Base-by-base conservation (phyloP, 1,284 basidiomycete genomes). In the Malassezia brasiliensis region DNA sequence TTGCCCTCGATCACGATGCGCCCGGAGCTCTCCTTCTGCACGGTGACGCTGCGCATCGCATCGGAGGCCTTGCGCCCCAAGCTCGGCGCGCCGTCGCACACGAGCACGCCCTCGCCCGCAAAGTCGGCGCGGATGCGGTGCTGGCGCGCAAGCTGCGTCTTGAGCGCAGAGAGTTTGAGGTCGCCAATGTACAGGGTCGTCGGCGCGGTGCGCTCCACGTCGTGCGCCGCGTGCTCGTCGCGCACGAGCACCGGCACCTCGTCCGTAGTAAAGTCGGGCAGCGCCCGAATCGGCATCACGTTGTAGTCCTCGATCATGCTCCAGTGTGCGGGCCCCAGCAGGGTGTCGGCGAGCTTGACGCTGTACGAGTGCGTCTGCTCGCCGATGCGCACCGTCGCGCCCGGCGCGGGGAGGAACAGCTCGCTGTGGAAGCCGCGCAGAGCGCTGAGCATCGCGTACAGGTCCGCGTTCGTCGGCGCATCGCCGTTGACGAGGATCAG, bases 241-340 rank as follows among this genome's bases (percentile, higher is more conserved):
- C 25, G 39, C 36, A 47, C 39, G 12, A 81, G 75, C 1, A 77
- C 76, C 0, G 80, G 80, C 7, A 81, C 75, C 7, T 78, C 77
- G 59, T 85, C 90, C 10, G 87, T 83, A 47, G 87, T 84, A 42
- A 84, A 83, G 5, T 85, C 81, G 30, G 96, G 83, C 25, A 86
- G 82, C 25, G 90, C 93, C 31, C 84, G 84, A 37, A 96, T 83
- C 74, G 86, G 90, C 17, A 87, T 88, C 38, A 98, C 86, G 75
- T 96, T 90, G 73, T 91, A 96, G 68, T 94, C 93, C 69, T 98
- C 94, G 70, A 96, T 94, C 87, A 93, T 62, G 11, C 90, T 91
- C 83, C 96, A 86, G 73, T 85, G 85, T 58, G 96, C 77, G 1
- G 83, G 82, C 3, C 80, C 81, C 61, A 94, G 77, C 58, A 96